Percentiles rank a stretch among this genome's conserved stretches.
These are phyloP conservation scores for Sporothrix globosa DNA, from an alignment of 2,329 filamentous ascomycete genomes.

Conservation along the genomic window DNA sequence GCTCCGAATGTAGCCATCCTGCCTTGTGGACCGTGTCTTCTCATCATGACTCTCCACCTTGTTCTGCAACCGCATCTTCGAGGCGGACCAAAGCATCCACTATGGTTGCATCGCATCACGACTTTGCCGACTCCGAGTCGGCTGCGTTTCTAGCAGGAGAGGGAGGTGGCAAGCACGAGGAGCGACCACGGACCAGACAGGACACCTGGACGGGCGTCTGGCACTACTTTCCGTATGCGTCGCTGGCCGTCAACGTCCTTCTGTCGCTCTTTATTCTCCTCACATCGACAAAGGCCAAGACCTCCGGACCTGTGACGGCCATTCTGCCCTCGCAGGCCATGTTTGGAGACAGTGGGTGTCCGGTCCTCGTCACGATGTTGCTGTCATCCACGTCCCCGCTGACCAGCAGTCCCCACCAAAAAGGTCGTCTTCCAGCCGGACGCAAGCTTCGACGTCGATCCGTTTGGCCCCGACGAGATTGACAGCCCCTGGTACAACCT, in stretches of 20 bases:
- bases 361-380: not conserved
- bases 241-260: constrained; percentile 19
- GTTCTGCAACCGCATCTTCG: not conserved
- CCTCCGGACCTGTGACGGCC: not conserved
- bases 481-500: constrained; percentile 33
- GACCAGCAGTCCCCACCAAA: constrained; percentile 31
- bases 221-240: constrained; percentile 18
- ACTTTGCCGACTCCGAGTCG: constrained; percentile 33
- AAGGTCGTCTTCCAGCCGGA: constrained; percentile 33
- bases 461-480: constrained; percentile 34
- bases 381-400: not conserved
- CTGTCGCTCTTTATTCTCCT: constrained; percentile 16
- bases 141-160: constrained; percentile 32
- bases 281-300: not conserved
- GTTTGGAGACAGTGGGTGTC: constrained; percentile 26
- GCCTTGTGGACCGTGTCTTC: not conserved
- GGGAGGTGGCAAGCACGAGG: not conserved
- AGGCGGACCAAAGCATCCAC: not conserved
- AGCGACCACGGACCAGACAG: not conserved
- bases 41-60: not conserved
- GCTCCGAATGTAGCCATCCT: not conserved
- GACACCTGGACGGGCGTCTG: constrained; percentile 5
- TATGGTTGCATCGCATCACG: constrained; percentile 30
- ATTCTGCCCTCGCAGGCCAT: constrained; percentile 30
- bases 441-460: constrained; percentile 34